A percentile compares a stretch with the other conserved stretches of the same genome.
Evolutionary conservation across 78 protist genomes (phyloP).

Genomic region (Guillardia theta): DNA sequence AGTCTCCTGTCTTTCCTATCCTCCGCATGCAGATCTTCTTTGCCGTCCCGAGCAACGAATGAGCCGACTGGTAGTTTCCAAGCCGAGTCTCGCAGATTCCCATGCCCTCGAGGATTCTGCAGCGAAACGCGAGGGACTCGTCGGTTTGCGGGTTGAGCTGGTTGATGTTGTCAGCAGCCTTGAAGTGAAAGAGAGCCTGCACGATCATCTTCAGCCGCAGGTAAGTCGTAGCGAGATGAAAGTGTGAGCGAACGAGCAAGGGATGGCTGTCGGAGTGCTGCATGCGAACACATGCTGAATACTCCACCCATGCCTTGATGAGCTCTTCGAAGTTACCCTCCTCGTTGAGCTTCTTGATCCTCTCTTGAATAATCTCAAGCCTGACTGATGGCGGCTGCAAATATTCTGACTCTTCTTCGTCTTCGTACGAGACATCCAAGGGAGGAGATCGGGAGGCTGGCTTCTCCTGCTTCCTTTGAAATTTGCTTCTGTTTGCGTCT

Average conservation of each 20-base stretch:
- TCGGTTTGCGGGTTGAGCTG: neutral
- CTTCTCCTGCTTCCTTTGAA: no score
- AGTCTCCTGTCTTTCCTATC: neutral
- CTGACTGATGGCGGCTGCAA: neutral
- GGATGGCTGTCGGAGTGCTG: neutral
- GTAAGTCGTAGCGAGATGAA: neutral
- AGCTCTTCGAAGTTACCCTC: neutral
- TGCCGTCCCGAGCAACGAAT: neutral
- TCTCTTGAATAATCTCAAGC: neutral
- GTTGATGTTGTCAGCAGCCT: neutral
- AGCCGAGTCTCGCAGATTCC: constrained; percentile 17
- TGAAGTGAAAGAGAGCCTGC: neutral
- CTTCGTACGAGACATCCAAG: no score
- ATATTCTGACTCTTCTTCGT: no score
- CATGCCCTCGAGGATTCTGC: constrained; percentile 18
- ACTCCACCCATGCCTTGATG: neutral
- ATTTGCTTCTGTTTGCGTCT: no score
- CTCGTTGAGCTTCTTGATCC: neutral
- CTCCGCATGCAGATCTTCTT: neutral
- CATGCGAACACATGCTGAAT: neutral
- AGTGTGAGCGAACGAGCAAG: neutral
- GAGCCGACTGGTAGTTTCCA: neutral
- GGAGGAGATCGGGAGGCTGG: no score
- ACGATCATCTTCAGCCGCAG: neutral
- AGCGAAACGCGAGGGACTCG: neutral